Evolutionary conservation across 495 filamentous ascomycete genomes (phyloP), one percentile per base, ranked within the genome.

Genomic region (Rostrohypoxylon terebratum): DNA sequence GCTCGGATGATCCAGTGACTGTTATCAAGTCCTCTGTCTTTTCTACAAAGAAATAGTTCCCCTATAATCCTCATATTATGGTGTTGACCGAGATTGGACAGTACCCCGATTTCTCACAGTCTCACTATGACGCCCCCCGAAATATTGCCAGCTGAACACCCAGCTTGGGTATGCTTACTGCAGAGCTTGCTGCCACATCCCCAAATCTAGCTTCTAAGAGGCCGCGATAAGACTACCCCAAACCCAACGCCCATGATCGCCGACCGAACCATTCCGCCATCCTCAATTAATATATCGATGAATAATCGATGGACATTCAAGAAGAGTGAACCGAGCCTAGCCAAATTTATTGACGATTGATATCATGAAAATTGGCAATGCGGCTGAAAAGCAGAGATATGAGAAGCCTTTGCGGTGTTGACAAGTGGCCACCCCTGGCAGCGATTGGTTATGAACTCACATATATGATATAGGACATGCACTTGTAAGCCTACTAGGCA

Each of bases 91-190:
- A 38, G 28, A 65, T 34, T 57, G 38, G 38, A 42, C 4, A 55
- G 36, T 20, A 33, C 51, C 50, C 51, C 18, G 28, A 23, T 47
- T n/a, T n/a, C n/a, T 14, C 34, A 10, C 23, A 55, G 31, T 7
- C 23, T 14, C 28, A 36, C 21, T 54, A 50, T 34, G 38, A 53
- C 51, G 53, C 13, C 57, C 44, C 10, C 45, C 33, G 38, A 21
- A 66, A 58, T 66, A 66, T 58, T 66, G 51, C 10, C 50, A 66
- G 63, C 63, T 66, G 63, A 66, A 66, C 47, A 38, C 14, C 63
- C 53, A 18, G 45, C 25, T 66, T 47, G 13, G 51, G 63, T 28
- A 38, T 58, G 5, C 33, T 66, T 25, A 25, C 33, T 38, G 62
- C 50, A 53, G 18, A 34, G n/a, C 40, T 11, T 8, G 38, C 50